These are phyloP conservation scores for Fusarium haematococcum DNA, from an alignment of 2,329 filamentous ascomycete species.

Conservation along the genomic window DNA sequence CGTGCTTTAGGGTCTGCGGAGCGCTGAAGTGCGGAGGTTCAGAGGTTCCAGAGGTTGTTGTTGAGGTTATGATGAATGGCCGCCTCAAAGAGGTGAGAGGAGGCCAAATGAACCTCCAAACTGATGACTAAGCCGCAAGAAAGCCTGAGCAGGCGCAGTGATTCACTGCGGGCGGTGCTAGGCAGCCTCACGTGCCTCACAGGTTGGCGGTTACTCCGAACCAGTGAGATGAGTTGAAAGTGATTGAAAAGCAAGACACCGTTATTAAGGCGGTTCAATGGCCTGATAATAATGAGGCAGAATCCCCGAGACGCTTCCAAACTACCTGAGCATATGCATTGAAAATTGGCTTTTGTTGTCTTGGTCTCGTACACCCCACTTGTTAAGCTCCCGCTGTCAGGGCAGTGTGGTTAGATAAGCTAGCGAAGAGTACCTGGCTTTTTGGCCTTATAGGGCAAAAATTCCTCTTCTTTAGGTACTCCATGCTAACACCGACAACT, in stretches of 20 bases:
- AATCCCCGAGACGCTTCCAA: background rate
- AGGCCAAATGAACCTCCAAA: background rate
- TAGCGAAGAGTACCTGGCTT: background rate
- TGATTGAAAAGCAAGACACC: background rate
- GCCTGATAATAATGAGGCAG: background rate
- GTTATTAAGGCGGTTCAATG: background rate
- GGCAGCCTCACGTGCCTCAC: background rate
- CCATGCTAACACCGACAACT: background rate
- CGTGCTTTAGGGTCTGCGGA: background rate
- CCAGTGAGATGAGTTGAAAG: background rate
- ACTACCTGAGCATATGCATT: background rate
- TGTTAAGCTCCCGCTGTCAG: background rate
- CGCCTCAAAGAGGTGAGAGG: background rate
- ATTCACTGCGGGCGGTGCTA: background rate
- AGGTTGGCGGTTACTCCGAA: background rate
- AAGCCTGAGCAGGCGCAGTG: background rate
- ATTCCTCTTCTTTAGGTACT: background rate
- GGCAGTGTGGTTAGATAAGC: background rate
- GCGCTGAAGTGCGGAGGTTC: background rate
- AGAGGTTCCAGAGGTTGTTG: background rate
- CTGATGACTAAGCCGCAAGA: background rate
- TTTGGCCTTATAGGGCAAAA: too few relatives aligned
- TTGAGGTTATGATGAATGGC: background rate
- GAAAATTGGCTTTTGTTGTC: background rate
- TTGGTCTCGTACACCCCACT: background rate